Base-by-base conservation (phyloP, 192 early-diverging fungal species). In the Coemansia sp. region DNA sequence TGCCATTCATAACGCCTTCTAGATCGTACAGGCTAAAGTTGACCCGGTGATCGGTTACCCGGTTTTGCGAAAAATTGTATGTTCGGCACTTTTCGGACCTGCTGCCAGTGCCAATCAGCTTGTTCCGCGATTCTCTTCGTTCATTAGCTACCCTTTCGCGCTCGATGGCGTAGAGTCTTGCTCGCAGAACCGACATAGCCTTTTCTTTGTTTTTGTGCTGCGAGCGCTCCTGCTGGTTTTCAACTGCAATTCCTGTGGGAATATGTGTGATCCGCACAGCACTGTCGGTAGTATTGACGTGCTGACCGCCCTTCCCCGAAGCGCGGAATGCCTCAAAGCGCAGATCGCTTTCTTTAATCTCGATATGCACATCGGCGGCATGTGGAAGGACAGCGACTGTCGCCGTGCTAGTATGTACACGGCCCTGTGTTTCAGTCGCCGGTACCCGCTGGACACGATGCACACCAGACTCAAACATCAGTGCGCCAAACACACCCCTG, bases 271-370 rank as follows among this genome's bases (percentile, higher is more conserved):
- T 83, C 6, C 94, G 84, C 55, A 97, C 93, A 8, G 96, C 94
- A 62, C 87, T 90, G 53, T 97, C 94, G 0, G 96, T 96, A 3
- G 89, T 97, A 53, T 96, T 98, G 8, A 97, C 94, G 65, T 96
- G 94, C 82, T 92, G 91, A 14, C 91, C 91, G n/a, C 91, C 91
- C n/a, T 86, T 83, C 12, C 91, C 91, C 13, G 85, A 87, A 22
- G 91, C 85, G 7, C 91, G 77, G 59, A 84, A 90, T 25, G 84
- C 80, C 53, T 92, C 91, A 23, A 91, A 81, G 1, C 85, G 77
- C 6, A 92, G 66, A 49, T 90, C 89, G 0, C 69, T 62, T 17
- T 89, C 87, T 4, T 76, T 76, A 21, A 92, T 81, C 45, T 85
- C 81, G 13, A 89, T 81, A 30, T 90, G 80, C 5, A 90, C 85